Evolutionary conservation across 1,139 yeast species (phyloP).

Genomic region (Blastobotrys apis): DNA sequence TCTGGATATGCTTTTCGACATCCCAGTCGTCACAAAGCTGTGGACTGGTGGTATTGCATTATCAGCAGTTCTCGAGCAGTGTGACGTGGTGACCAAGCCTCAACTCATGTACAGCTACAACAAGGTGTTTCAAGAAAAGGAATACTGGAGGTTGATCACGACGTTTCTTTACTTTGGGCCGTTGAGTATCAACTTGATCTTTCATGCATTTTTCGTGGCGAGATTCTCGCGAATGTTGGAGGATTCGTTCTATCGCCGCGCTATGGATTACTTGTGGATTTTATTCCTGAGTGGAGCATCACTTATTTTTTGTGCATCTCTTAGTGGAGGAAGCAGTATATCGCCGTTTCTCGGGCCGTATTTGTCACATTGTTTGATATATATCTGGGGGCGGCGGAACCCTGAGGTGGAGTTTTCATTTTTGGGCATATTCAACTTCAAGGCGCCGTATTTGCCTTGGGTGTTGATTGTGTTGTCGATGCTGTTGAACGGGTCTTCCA

Average conservation of each 20-base stretch:
- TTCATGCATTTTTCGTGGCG: conserved; percentile 38
- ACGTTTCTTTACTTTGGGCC: conserved; percentile 44
- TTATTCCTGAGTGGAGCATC: conserved; percentile 29
- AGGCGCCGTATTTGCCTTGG: conserved; percentile 45
- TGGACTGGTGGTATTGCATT: conserved; percentile 33
- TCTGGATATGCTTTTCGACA: conserved; percentile 33
- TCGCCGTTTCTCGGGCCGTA: conserved; percentile 36
- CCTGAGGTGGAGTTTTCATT: conserved; percentile 39
- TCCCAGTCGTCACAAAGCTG: conserved; percentile 32
- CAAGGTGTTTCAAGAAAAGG: conserved; percentile 28
- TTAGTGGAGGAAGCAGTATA: conserved; percentile 26
- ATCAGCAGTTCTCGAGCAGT: conserved; percentile 33
- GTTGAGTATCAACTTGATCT: conserved; percentile 36
- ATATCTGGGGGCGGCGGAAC: conserved; percentile 46
- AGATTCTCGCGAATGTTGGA: conserved; percentile 43
- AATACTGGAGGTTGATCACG: conserved; percentile 43
- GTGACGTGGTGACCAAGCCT: conserved; percentile 30
- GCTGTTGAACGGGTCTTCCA: conserved; percentile 20
- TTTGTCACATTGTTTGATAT: conserved; percentile 39
- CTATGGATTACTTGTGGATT: conserved; percentile 42
- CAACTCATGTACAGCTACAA: conserved; percentile 24
- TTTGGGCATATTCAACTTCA: conserved; percentile 39
- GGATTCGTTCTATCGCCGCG: conserved; percentile 32
- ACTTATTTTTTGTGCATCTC: conserved; percentile 33
- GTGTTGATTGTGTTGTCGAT: conserved; percentile 31